Conservation (phyloP, 1,284 basidiomycete genomes). For the Stereum hirsutum region DNA sequence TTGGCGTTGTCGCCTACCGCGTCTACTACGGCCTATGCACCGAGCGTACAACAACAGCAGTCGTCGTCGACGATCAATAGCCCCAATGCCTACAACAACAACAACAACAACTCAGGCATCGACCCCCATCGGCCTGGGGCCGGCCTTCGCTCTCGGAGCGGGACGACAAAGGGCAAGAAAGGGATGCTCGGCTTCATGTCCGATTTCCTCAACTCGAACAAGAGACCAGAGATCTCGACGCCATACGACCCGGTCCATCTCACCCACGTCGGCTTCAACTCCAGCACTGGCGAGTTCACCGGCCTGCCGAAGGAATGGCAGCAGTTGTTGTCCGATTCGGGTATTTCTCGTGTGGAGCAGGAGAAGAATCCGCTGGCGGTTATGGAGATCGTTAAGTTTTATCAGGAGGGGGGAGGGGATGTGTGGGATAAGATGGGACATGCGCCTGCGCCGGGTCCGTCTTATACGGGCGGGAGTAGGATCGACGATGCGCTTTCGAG, state of each 20-base stretch:
- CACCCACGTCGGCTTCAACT: slow-evolving; percentile 99
- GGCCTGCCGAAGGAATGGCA: slow-evolving; percentile 99
- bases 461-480: too few relatives aligned
- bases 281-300: slow-evolving; percentile 96
- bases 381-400: slow-evolving; percentile 99
- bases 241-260: slow-evolving; percentile 99
- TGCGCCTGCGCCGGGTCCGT: slow-evolving; percentile 20
- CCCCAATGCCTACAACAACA: slow-evolving; percentile 22
- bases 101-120: slow-evolving; percentile 12
- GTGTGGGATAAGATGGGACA: slow-evolving; percentile 79
- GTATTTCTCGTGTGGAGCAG: slow-evolving; percentile 92
- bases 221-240: slow-evolving; percentile 91
- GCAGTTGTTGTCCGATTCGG: slow-evolving; percentile 91
- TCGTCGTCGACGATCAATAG: too few relatives aligned
- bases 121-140: slow-evolving; percentile 19
- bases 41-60: too few relatives aligned
- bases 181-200: slow-evolving; percentile 71
- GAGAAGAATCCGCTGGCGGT: slow-evolving; percentile 98
- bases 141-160: slow-evolving; percentile 49
- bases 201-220: slow-evolving; percentile 73
- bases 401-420: slow-evolving; percentile 75
- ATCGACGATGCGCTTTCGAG: slow-evolving; percentile 39
- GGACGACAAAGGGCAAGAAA: slow-evolving; percentile 63
- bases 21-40: slow-evolving; percentile 28
- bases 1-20: slow-evolving; percentile 16